Base-by-base conservation (phyloP, 495 filamentous ascomycete genomes). In the Tuber microsphaerosporum region DNA sequence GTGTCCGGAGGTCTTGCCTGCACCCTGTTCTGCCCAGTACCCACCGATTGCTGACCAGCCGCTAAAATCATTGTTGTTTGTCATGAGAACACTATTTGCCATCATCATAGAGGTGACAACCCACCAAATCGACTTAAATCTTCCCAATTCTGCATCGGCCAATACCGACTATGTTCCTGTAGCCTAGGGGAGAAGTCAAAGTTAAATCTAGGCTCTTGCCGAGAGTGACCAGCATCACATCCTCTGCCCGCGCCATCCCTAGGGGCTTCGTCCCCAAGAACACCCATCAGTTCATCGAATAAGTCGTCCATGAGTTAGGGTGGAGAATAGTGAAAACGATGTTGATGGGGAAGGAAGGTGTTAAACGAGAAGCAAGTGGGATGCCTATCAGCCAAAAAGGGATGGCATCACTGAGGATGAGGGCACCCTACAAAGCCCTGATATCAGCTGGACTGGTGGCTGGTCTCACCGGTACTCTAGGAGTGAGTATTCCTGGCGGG, bases 211-310 rank as follows among this genome's bases (percentile, higher is more conserved):
- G 56, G 26, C 12, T 65, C 26, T 65, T 65, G 56, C 26, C 14
- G 26, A 34, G 56, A 34, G 14, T 17, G 14, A n/a, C 31, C 5
- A 17, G 56, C 56, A 65, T 65, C 26, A 34, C 19, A 19, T 65
- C 1, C 12, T 2, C 56, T 65, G 26, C 12, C 12, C 16, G 14
- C 17, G 26, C 31, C 34, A 31, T 31, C 69, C 42, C 26, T 31
- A 6, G 61, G 48, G 41, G 12, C 73, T 16, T 44, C 69, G n/a
- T 48, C 73, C 14, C 42, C 41, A 20, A 75, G 43, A 22, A 72
- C 26, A 39, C 12, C 31, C 42, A 75, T 71, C 16, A 72, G 65
- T 26, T 75, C 73, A 48, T 75, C 42, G 34, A 72, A 72, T 6
- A 75, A n/a, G 20, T 75, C 69, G 4, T 41, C 31, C 73, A 75